Conservation (phyloP, 2,329 filamentous ascomycete species). For the Fusarium miscanthi region DNA sequence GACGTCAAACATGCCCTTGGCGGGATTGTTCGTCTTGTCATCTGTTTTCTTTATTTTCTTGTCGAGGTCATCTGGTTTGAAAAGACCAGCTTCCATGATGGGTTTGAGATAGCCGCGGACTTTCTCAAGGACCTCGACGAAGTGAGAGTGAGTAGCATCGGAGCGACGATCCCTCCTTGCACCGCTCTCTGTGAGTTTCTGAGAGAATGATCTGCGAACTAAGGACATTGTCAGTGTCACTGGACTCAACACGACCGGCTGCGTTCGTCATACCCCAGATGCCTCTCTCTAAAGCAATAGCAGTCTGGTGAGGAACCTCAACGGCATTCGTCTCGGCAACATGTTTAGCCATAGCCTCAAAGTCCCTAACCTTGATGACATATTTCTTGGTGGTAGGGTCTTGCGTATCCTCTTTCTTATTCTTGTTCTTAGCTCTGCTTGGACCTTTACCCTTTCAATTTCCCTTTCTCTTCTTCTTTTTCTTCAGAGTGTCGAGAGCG, state of each 20-base stretch:
- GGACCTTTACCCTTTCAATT: conserved; percentile 14
- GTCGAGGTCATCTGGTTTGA: background rate
- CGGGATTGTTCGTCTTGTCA: background rate
- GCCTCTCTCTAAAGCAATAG: conserved; percentile 26
- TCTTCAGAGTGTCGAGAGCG: background rate
- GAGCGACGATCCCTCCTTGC: background rate
- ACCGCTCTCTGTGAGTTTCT: conserved; percentile 1
- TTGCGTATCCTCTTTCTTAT: background rate
- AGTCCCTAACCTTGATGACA: conserved; percentile 29
- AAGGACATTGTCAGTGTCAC: background rate
- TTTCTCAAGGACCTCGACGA: conserved; percentile 38
- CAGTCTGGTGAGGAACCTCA: conserved; percentile 16
- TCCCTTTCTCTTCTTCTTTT: background rate
- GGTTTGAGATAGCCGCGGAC: conserved; percentile 30
- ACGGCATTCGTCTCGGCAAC: conserved; percentile 19
- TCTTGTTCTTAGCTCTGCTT: background rate
- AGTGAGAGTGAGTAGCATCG: conserved; percentile 24
- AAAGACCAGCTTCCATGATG: conserved; percentile 12
- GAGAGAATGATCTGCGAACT: conserved; percentile 28
- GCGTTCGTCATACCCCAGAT: conserved; percentile 9
- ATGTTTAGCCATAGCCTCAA: conserved; percentile 31
- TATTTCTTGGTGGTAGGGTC: background rate
- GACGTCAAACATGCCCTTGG: conserved; percentile 22
- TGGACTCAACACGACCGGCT: accelerated
- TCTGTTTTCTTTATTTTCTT: background rate